Percentiles rank a stretch among this genome's conserved stretches.
Evolutionary conservation across 495 filamentous ascomycete species (phyloP).

Genomic region (Lepidopterella palustris): DNA sequence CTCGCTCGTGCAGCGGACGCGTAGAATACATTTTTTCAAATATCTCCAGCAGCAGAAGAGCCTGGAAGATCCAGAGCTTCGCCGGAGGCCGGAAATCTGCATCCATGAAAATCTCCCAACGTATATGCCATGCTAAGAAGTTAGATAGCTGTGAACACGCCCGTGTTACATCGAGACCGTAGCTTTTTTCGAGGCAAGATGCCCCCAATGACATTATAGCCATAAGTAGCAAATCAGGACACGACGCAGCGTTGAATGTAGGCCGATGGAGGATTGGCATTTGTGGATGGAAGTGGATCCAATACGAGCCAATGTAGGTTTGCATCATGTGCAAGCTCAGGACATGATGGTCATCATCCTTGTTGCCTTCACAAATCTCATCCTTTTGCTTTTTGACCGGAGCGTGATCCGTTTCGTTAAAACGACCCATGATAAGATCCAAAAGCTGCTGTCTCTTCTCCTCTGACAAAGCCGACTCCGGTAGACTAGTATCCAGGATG

Average conservation of each 20-base stretch:
- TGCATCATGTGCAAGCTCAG: conserved; percentile 92
- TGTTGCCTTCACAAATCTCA: conserved; percentile 69
- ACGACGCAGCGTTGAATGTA: conserved; percentile 82
- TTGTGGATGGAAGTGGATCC: conserved; percentile 91
- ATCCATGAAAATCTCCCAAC: conserved; percentile 91
- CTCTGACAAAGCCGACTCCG: conserved; percentile 75
- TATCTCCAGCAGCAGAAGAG: conserved; percentile 78
- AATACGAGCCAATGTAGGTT: conserved; percentile 86
- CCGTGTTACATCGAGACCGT: conserved; percentile 65
- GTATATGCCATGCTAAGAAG: conserved; percentile 83
- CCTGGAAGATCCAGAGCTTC: conserved; percentile 96
- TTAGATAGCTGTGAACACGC: conserved; percentile 71
- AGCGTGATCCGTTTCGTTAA: conserved; percentile 73
- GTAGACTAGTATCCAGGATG: conserved; percentile 70
- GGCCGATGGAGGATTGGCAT: conserved; percentile 91
- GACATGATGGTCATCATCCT: conserved; percentile 65
- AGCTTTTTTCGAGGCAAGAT: conserved; percentile 73
- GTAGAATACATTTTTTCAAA: conserved; percentile 98
- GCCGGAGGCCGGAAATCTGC: conserved; percentile 87
- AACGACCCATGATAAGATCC: conserved; percentile 76
- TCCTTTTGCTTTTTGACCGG: conserved; percentile 70
- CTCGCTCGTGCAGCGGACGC: conserved; percentile 83
- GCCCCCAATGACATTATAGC: conserved; percentile 94
- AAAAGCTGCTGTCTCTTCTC: conserved; percentile 78
- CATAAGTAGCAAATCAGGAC: conserved; percentile 77